phyloP scores from a whole-genome alignment of 192 early-diverging fungal genomes.

The Obelidium mucronatum region DNA sequence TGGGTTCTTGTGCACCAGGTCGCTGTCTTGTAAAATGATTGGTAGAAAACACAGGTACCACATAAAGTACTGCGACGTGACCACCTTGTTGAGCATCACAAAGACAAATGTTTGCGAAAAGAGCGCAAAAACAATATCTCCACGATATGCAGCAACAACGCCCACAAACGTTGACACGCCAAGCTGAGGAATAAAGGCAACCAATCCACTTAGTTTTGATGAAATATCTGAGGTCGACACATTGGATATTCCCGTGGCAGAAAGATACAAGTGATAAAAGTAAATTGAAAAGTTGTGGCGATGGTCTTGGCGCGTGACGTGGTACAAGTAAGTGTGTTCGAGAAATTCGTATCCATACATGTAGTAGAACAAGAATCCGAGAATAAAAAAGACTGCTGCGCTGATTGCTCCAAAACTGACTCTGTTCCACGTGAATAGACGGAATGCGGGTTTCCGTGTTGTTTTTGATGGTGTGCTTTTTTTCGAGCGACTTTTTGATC shows the following conservation, averaged over 20 bases:
- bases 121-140: conserved; percentile 84
- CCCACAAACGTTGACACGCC: conserved; percentile 70
- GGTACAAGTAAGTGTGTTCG: conserved; percentile 92
- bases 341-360: conserved; percentile 85
- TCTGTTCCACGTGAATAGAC: conserved; percentile 37
- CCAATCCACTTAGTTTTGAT: conserved; percentile 53
- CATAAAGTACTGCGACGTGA: conserved; percentile 99
- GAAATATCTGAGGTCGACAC: conserved; percentile 55
- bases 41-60: conserved; percentile 97
- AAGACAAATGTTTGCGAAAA: conserved; percentile 97
- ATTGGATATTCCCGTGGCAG: neutral
- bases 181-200: conserved; percentile 89
- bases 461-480: neutral
- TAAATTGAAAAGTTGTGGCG: conserved; percentile 98
- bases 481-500: neutral
- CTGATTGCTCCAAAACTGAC: conserved; percentile 53
- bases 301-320: conserved; percentile 94
- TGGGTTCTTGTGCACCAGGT: conserved; percentile 41
- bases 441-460: too few relatives aligned
- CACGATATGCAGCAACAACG: conserved; percentile 60
- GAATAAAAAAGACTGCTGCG: conserved; percentile 45
- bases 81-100: conserved; percentile 96
- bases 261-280: conserved; percentile 94
- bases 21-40: conserved; percentile 76
- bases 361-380: conserved; percentile 45